Evolutionary conservation across 2,329 filamentous ascomycete species (phyloP).

Genomic region (Xylariaceae sp.): DNA sequence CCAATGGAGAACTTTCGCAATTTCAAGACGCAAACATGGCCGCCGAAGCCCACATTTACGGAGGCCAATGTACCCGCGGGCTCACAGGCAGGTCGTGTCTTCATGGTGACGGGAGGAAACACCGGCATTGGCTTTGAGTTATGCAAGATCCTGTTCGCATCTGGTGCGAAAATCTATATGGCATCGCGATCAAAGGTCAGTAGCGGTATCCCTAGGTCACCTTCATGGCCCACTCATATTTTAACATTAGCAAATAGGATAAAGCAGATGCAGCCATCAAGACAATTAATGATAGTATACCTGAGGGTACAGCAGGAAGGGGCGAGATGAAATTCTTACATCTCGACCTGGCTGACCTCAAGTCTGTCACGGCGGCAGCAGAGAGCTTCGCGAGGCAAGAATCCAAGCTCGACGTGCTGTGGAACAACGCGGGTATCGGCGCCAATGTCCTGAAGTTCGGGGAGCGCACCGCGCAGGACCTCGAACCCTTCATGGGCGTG

Average conservation of each 20-base stretch:
- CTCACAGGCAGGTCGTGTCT: slow-evolving; percentile 40
- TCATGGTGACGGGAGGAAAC: slow-evolving; percentile 55
- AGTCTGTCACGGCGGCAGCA: slow-evolving; percentile 25
- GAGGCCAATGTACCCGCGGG: slow-evolving; percentile 33
- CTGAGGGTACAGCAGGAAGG: slow-evolving; percentile 4
- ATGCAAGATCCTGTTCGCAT: slow-evolving; percentile 56
- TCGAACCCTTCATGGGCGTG: slow-evolving; percentile 44
- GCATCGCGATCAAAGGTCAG: slow-evolving; percentile 49
- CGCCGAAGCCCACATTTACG: slow-evolving; percentile 34
- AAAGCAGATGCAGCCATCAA: slow-evolving; percentile 43
- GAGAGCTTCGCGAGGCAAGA: slow-evolving; percentile 25
- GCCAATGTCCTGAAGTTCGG: slow-evolving; percentile 23
- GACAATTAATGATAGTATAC: slow-evolving; percentile 30
- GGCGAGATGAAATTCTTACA: slow-evolving; percentile 30
- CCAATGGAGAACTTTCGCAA: slow-evolving; percentile 20
- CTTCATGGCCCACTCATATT: slow-evolving; percentile 29
- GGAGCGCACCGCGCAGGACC: slow-evolving; percentile 38
- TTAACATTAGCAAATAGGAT: slow-evolving; percentile 35
- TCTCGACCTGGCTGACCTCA: slow-evolving; percentile 30
- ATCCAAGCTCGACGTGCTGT: slow-evolving; percentile 30
- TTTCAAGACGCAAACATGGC: slow-evolving; percentile 29
- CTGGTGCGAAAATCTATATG: slow-evolving; percentile 60
- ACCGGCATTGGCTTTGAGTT: slow-evolving; percentile 56
- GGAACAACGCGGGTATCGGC: slow-evolving; percentile 37
- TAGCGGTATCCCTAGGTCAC: not conserved